Conservation (phyloP, 495 filamentous ascomycete genomes). For the Aspergillus carlsbadensis region DNA sequence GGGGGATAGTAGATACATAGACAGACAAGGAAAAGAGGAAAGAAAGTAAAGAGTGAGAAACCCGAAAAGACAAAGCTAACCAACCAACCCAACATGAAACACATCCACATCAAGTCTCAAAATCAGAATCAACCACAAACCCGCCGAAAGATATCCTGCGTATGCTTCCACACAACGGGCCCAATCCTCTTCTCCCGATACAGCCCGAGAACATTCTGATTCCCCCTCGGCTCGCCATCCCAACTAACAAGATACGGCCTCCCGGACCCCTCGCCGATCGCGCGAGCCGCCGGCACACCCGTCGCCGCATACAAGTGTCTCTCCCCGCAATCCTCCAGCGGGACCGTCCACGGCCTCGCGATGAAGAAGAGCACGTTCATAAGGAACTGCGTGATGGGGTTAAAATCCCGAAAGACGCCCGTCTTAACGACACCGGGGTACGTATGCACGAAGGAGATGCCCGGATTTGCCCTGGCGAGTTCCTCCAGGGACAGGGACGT, state of each 20-base stretch:
- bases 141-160: neutral
- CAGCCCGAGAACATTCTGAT: neutral
- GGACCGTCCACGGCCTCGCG: conserved; percentile 1
- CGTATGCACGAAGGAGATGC: neutral
- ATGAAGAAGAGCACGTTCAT: neutral
- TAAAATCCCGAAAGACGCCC: neutral
- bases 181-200: neutral
- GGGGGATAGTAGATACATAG: too few species aligned
- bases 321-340: conserved; percentile 10
- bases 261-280: neutral
- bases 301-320: conserved; percentile 6
- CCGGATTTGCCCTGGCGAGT: neutral
- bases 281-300: neutral
- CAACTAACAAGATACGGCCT: neutral
- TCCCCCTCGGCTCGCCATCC: neutral
- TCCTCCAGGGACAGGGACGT: neutral
- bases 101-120: too few species aligned
- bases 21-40: too few species aligned
- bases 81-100: too few species aligned
- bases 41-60: too few species aligned
- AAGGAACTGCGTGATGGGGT: neutral
- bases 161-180: conserved; percentile 1
- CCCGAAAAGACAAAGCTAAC: too few species aligned
- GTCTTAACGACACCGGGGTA: conserved; percentile 4
- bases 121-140: neutral